A percentile compares a stretch with the other conserved stretches of the same genome.
These are phyloP conservation scores for Trifolium subterraneum DNA, from an alignment of 306 rosid species.

Conservation along the genomic window DNA sequence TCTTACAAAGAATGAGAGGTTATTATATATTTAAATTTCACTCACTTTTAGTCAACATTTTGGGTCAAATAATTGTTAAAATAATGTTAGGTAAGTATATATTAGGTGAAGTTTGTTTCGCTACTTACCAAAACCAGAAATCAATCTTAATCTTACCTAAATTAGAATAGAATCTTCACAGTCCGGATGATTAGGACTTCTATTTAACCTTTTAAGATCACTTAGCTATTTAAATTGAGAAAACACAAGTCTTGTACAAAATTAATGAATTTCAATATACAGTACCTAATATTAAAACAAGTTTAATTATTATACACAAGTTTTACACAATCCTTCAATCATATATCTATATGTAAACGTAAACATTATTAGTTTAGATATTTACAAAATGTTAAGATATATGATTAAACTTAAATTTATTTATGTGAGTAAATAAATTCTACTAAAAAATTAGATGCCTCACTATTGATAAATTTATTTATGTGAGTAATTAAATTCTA, in stretches of 20 bases:
- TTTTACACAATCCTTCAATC: background rate
- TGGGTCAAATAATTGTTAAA: background rate
- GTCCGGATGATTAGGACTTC: background rate
- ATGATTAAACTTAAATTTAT: too few relatives aligned
- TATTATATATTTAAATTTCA: background rate
- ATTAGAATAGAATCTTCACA: conserved; percentile 30
- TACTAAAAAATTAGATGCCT: too few relatives aligned
- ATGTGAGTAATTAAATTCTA: too few relatives aligned
- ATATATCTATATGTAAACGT: too few relatives aligned
- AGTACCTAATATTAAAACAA: background rate
- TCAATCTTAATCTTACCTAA: conserved; percentile 30
- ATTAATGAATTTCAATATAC: background rate
- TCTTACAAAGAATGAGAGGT: background rate
- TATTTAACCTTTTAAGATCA: background rate
- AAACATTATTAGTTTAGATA: background rate
- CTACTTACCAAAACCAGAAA: conserved; percentile 21
- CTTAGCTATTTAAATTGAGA: background rate
- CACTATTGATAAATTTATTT: too few relatives aligned
- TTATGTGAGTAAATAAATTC: too few relatives aligned
- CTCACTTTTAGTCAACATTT: conserved; percentile 10
- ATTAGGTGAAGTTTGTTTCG: conserved; percentile 37
- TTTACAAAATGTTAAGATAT: too few relatives aligned
- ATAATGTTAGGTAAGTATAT: background rate
- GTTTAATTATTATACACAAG: background rate
- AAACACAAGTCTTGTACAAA: background rate